phyloP scores from a whole-genome alignment of 805 yeast species.

The Ogataea nonfermentans region DNA sequence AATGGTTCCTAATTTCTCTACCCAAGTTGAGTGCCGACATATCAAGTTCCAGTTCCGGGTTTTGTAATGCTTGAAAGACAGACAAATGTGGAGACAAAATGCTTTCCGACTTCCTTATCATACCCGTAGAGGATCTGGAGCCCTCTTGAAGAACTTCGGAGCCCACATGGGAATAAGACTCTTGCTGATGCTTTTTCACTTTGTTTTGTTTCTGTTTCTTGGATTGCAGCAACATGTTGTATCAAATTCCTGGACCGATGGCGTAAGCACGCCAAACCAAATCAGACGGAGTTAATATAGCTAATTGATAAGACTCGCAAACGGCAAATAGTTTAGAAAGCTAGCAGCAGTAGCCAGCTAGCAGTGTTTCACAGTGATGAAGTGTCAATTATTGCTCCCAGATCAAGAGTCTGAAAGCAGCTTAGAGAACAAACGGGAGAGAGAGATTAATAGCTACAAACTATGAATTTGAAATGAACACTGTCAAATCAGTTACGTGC shows the following conservation, averaged over 20 bases:
- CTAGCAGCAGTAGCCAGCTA: conserved; percentile 1
- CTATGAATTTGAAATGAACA: not conserved
- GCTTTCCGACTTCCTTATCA: conserved; percentile 17
- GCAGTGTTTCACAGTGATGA: not conserved
- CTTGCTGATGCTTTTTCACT: conserved; percentile 8
- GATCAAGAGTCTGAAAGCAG: conserved; percentile 4
- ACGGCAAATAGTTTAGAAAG: not conserved
- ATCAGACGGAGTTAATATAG: not conserved
- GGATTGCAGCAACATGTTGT: conserved; percentile 13
- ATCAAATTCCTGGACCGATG: conserved; percentile 1
- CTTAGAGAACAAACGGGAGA: conserved; percentile 9
- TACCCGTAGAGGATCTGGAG: conserved; percentile 4
- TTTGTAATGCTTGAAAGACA: conserved; percentile 32
- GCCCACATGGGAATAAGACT: not conserved
- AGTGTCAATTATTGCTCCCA: conserved; percentile 2
- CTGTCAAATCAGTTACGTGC: conserved; percentile 4
- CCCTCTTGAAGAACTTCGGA: conserved; percentile 3
- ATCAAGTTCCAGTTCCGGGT: conserved; percentile 33
- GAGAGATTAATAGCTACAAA: conserved; percentile 7
- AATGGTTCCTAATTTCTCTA: conserved; percentile 3
- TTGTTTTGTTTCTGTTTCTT: conserved; percentile 14
- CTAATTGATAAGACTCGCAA: too few species aligned
- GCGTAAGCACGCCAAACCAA: conserved; percentile 5
- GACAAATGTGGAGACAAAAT: conserved; percentile 34
- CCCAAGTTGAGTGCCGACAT: conserved; percentile 10